Evolutionary conservation across 148 eudicot genomes (phyloP), one percentile per base, ranked within the genome.

Genomic region (Dianthus caryophyllus): DNA sequence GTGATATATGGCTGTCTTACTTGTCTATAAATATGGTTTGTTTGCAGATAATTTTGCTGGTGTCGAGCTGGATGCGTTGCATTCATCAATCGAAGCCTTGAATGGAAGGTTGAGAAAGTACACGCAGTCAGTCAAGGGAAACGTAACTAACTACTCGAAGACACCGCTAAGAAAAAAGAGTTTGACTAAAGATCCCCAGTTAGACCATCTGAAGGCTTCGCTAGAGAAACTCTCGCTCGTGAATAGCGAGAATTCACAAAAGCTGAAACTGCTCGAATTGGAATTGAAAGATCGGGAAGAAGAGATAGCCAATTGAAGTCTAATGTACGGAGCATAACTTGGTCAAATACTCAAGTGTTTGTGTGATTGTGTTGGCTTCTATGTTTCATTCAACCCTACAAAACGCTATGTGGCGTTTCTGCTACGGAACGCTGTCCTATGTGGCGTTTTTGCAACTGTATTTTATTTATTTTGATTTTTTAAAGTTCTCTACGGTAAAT

Each of bases 41-140:
- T 49, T 72, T 83, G 80, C 96, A 94, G 99, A 95, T 76, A 82
- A 76, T 55, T 95, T 82, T 78, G 73, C 77, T 10, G 81, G 72
- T 59, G 77, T 85, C 57, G 99, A 95, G 81, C 81, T 90, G 79
- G 93, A 85, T 77, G 90, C 99, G 55, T 71, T 95, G 77, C 90
- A 58, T 71, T 84, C 91, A 70, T 78, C 97, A 16, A 86, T 88
- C 33, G 85, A 87, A 80, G 84, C 97, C 61, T 49, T 95, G 63
- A 87, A 82, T 55, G 85, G 84, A 39, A 83, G 99, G 74, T 66
- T 88, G 78, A 82, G 76, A 76, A 84, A 92, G 78, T 76, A 81
- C 71, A 62, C 62, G 1, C 81, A 77, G 59, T 77, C 90, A 60
- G 66, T 68, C 61, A 78, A 73, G 56, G 60, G 65, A 39, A 84